Evolutionary conservation across 1,284 basidiomycete genomes (phyloP), one percentile per base, ranked within the genome.

Genomic region (Rhodofomes roseus): DNA sequence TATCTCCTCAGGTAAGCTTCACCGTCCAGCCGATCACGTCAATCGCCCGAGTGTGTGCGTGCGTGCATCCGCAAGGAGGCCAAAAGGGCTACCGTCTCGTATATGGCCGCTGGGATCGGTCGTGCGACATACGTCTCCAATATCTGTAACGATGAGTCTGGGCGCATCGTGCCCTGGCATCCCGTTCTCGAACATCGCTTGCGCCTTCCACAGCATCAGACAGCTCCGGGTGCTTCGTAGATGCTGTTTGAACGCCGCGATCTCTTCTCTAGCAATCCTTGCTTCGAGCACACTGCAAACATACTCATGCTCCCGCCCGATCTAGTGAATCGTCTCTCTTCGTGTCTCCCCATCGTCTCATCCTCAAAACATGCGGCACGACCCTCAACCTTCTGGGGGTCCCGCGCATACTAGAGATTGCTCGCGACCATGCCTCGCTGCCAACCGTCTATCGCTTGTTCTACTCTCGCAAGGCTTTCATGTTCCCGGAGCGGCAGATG

Each of bases 291-390:
- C 20, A 23, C 31, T 11, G 50, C n/a, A 9, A 14, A 20, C 14
- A 20, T 55, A 27, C 39, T 55, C 25, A 46, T 27, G 14, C 8
- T 29, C 43, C 14, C 41, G 22, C 40, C 64, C 31, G 36, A 61
- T 53, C 36, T 73, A 98, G 96, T 79, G 97, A 99, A 84, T 98
- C 96, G 0, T 98, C 96, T 53, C 84, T 99, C 67, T 97, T 99
- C 71, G 89, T 99, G 62, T 96, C 92, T 53, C 89, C 96, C 2
- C 96, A 99, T 78, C 91, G 95, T 65, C 82, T 99, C 65, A 98
- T 99, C 68, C 85, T 99, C 71, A 99, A 99, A 79, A 99, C 97
- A 11, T 99, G 97, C 74, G 97, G 97, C 18, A 99, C 97, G 1
- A 99, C 97, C 11, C 90, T 98, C 61, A 97, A 99, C 75, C 86